Conservation (phyloP, 2,329 filamentous ascomycete genomes). For the Huntiella decipiens region DNA sequence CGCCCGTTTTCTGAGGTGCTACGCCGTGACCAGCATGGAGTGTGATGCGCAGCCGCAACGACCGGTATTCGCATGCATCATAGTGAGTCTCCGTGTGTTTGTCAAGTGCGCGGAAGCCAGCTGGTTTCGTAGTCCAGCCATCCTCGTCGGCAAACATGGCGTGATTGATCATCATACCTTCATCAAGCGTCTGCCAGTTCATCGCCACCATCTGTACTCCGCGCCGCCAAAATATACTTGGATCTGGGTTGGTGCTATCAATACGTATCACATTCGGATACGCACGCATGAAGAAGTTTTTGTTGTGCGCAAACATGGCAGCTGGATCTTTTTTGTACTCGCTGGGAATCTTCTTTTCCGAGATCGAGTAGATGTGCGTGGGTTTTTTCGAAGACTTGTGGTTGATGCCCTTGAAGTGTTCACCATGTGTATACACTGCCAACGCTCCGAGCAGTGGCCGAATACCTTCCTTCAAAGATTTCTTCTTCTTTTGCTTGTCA, state of each 20-base stretch:
- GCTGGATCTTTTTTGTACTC: constrained; percentile 42
- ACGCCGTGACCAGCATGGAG: constrained; percentile 62
- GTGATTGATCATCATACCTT: constrained; percentile 90
- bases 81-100: constrained; percentile 23
- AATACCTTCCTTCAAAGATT: neutral
- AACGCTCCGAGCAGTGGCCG: constrained; percentile 40
- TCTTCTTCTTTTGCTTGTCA: neutral
- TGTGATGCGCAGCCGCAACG: constrained; percentile 49
- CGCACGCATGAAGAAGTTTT: constrained; percentile 71
- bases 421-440: constrained; percentile 73
- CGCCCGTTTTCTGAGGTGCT: constrained; percentile 17
- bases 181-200: constrained; percentile 92
- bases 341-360: constrained; percentile 53
- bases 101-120: constrained; percentile 42
- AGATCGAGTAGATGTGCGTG: constrained; percentile 70
- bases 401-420: constrained; percentile 56
- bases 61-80: constrained; percentile 28
- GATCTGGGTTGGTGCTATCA: constrained; percentile 86
- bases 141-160: constrained; percentile 83
- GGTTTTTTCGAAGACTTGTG: constrained; percentile 41
- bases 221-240: constrained; percentile 74
- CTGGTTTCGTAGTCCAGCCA: constrained; percentile 74
- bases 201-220: constrained; percentile 95
- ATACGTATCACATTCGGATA: constrained; percentile 68
- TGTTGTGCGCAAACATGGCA: constrained; percentile 74